A percentile compares a stretch with the other conserved stretches of the same genome.
These are phyloP conservation scores for Euphorbia peplus DNA, from an alignment of 345 rosid genomes.

Conservation along the genomic window DNA sequence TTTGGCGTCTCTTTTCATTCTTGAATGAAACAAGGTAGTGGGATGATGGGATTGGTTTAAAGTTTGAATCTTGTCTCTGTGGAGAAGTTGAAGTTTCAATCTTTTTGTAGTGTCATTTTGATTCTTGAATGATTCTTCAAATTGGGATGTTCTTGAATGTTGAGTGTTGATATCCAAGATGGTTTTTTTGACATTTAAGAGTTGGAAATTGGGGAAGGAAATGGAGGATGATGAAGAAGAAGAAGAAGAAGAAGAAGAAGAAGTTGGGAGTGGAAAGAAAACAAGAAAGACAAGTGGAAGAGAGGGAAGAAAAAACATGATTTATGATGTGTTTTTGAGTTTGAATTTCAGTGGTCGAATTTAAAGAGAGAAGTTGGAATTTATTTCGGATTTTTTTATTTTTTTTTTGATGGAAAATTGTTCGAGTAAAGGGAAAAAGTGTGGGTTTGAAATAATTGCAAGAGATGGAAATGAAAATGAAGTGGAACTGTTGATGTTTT, in stretches of 20 bases:
- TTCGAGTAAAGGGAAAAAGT: not conserved
- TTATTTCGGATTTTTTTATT: too few species aligned
- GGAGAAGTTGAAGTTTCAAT: slow-evolving; percentile 54
- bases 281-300: slow-evolving; percentile 17
- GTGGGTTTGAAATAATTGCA: slow-evolving; percentile 33
- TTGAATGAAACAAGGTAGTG: slow-evolving; percentile 54
- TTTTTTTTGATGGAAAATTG: too few species aligned
- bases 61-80: slow-evolving; percentile 51
- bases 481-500: not conserved
- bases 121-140: slow-evolving; percentile 24
- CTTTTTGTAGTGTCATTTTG: slow-evolving; percentile 10
- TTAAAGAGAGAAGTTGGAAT: not conserved
- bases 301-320: not conserved
- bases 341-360: not conserved
- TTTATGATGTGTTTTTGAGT: slow-evolving; percentile 20
- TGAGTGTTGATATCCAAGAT: slow-evolving; percentile 19
- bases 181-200: slow-evolving; percentile 40
- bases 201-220: slow-evolving; percentile 48
- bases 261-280: not conserved
- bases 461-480: not conserved
- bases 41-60: slow-evolving; percentile 30
- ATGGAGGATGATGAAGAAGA: not conserved
- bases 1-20: slow-evolving; percentile 55
- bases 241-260: not conserved
- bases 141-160: slow-evolving; percentile 20